Evolutionary conservation across 2,329 filamentous ascomycete species (phyloP).

Genomic region (Kalmusia sp.): DNA sequence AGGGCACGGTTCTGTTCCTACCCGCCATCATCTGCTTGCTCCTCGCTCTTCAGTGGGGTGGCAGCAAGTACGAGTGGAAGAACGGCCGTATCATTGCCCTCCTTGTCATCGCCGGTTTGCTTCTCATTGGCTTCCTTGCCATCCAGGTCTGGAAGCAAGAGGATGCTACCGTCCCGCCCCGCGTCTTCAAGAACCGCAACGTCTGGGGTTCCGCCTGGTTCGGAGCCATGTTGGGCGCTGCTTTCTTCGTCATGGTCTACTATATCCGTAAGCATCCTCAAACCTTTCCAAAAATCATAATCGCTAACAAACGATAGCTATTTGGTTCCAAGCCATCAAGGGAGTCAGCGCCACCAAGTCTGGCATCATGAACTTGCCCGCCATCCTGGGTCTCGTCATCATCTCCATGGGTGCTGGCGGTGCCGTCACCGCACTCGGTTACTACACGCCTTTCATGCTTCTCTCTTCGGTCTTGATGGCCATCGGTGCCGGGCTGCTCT

Average conservation of each 20-base stretch:
- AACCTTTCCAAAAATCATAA: no score
- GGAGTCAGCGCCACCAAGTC: conserved; percentile 54
- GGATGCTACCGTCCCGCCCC: conserved; percentile 55
- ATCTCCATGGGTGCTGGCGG: conserved; percentile 50
- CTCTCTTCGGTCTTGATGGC: conserved; percentile 50
- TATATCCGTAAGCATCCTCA: conserved; percentile 43
- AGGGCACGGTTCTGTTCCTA: conserved; percentile 52
- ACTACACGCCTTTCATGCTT: conserved; percentile 60
- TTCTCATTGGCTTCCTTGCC: conserved; percentile 50
- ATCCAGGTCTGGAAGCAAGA: conserved; percentile 54
- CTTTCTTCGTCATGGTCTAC: conserved; percentile 55
- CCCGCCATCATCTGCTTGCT: conserved; percentile 57
- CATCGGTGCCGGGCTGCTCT: conserved; percentile 55
- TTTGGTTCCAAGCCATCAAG: conserved; percentile 60
- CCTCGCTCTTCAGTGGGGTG: conserved; percentile 60
- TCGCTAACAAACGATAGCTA: conserved; percentile 39
- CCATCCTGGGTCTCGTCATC: conserved; percentile 55
- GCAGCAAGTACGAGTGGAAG: conserved; percentile 55
- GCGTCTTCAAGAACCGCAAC: conserved; percentile 54
- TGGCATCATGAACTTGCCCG: conserved; percentile 57
- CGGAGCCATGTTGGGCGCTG: conserved; percentile 49
- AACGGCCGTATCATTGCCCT: conserved; percentile 55
- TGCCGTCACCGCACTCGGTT: conserved; percentile 51
- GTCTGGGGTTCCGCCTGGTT: conserved; percentile 53
- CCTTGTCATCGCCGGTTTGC: conserved; percentile 54